Base-by-base conservation (phyloP, 2,329 filamentous ascomycete species). In the Colletotrichum orchidophilum region DNA sequence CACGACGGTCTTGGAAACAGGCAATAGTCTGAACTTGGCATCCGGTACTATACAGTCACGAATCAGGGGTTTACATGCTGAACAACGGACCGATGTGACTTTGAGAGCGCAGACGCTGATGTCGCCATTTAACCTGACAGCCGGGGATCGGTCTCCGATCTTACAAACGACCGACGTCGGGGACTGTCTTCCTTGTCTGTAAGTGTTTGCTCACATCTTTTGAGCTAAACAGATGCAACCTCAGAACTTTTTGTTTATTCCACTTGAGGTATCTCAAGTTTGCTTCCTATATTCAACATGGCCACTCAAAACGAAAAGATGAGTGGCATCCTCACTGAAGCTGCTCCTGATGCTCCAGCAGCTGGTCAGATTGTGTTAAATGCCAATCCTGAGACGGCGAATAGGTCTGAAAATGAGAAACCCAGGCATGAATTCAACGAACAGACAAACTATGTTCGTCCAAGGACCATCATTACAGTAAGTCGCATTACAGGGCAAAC, bases 361-460 rank as follows among this genome's bases (percentile, higher is more conserved):
- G 13, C 35, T 26, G 49, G 18, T 26, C 26, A 67, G 33, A 63
- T 59, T 54, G 54, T 61, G 6, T 71, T 74, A 49, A 61, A 64
- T 54, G 68, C 66, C n/a, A 60, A 52, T 2, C n/a, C 55, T 27
- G 69, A 66, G 46, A 67, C 55, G 8, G 72, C 72, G 5, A 75
- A 63, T 12, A 63, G 33, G 6, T 72, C 74, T 0, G 73, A 78
- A 5, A 73, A 71, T 18, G 65, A 60, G 4, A 77, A 76, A 33
- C 18, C 58, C 13, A 42, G 46, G 11, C 77, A 80, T 57, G 77
- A 80, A 26, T 87, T 88, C 77, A 88, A 87, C 52, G 87, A 88
- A 73, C 87, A 88, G 75, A 88, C 87, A 18, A 87, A 88, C 72
- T 88, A 88, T 80, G 86, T 88, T 3, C 84, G 86, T 5, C 82